Evolutionary conservation across 139 green algal species (phyloP), one percentile per base, ranked within the genome.

Genomic region (Ulvella scutata): DNA sequence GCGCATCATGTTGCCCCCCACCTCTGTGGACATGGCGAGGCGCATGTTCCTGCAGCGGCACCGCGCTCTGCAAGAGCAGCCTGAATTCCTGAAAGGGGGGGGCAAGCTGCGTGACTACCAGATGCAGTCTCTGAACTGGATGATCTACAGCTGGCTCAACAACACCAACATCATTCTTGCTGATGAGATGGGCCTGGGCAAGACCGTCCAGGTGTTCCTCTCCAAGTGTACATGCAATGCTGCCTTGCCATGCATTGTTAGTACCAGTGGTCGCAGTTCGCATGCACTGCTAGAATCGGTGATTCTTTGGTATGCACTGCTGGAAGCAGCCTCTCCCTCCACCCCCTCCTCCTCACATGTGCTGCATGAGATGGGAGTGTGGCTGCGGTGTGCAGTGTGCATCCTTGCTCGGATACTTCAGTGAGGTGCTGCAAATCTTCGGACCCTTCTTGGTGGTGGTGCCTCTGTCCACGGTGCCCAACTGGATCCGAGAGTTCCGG

Each of bases 151-250:
- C 43, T 95, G 88, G 82, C 43, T 76, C 33, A 76, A 86, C 2
- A 85, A 90, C 61, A 79, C 85, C 43, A 98, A 97, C 80, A 80
- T 82, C 43, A 98, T 98, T 61, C 84, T 98, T 77, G 93, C 94
- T 2, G 93, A 98, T 78, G 94, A 98, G 82, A 96, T 97, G 92
- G 85, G 81, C 4, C 87, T 90, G 44, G 86, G 88, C 75, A 96
- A 96, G 79, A 96, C 89, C 2, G 79, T 97, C 21, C 92, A 97
- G 85, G 51, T 67, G 51, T 17, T 59, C n/a, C 13, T 59, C 40
- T 59, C 40, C 40, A 17, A 26, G 9, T 87, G 76, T 33, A 83
- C 83, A 23, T 77, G 38, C 31, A 38, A 23, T 72, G 4, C 26
- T 85, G 82, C 72, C 78, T 79, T 23, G 39, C 74, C 61, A 78